Evolutionary conservation across 2,329 filamentous ascomycete genomes (phyloP).

Genomic region (Talaromyces funiculosus): DNA sequence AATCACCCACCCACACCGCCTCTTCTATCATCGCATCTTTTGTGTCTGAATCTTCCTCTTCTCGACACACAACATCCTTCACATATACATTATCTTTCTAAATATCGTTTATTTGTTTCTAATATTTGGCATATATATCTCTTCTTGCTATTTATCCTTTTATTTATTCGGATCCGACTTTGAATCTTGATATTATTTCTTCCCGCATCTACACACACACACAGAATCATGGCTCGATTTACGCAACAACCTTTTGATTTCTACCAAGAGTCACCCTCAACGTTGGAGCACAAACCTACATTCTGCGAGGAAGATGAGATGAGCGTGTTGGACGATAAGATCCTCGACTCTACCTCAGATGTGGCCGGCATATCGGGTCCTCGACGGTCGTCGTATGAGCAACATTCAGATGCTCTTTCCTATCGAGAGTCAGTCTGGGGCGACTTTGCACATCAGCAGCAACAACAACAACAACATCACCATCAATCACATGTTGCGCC

Average conservation of each 20-base stretch:
- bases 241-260: constrained; percentile 39
- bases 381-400: constrained; percentile 43
- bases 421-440: constrained; percentile 49
- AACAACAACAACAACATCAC: constrained; percentile 21
- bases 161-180: constrained; percentile 8
- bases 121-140: background rate
- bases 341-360: constrained; percentile 47
- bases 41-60: constrained; percentile 3
- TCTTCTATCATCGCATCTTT: constrained; percentile 9
- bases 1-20: constrained; percentile 13
- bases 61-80: constrained; percentile 9
- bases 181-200: constrained; percentile 12
- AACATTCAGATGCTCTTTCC: constrained; percentile 46
- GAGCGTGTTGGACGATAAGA: constrained; percentile 46
- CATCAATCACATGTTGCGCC: constrained; percentile 25
- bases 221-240: constrained; percentile 36
- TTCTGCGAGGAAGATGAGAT: constrained; percentile 48
- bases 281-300: constrained; percentile 38
- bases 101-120: constrained; percentile 9
- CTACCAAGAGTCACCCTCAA: constrained; percentile 40
- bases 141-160: background rate
- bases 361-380: constrained; percentile 44
- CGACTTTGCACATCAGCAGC: constrained; percentile 31
- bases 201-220: constrained; percentile 17
- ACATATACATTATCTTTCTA: background rate